Evolutionary conservation across 192 early-diverging fungal species (phyloP).

Genomic region (Linnemannia schmuckeri): DNA sequence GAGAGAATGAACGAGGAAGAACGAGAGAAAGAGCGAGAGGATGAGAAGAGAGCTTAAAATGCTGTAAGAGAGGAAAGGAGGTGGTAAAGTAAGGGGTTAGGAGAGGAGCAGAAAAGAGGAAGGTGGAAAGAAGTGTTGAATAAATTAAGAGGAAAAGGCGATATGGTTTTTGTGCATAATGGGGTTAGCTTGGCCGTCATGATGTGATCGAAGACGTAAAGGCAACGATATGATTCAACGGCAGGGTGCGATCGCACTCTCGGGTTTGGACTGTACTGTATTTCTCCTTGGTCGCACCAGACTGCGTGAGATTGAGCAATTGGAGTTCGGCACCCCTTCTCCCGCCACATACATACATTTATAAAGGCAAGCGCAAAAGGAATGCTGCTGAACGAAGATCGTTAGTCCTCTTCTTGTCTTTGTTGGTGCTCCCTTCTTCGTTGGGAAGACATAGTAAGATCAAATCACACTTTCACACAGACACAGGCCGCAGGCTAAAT

Average conservation of each 20-base stretch:
- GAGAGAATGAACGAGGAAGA: constrained; percentile 10
- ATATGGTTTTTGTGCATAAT: neutral
- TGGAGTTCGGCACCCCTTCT: neutral
- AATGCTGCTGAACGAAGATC: too few species aligned
- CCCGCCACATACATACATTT: too few species aligned
- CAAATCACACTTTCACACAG: too few species aligned
- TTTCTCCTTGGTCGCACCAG: neutral
- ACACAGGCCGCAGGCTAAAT: too few species aligned
- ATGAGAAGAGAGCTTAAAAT: neutral
- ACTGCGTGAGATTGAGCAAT: neutral
- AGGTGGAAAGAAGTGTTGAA: neutral
- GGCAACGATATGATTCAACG: neutral
- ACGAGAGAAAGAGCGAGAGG: neutral
- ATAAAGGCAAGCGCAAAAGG: too few species aligned
- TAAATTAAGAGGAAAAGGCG: neutral
- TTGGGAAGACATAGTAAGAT: too few species aligned
- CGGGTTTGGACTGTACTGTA: neutral
- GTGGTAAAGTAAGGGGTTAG: neutral
- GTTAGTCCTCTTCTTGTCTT: too few species aligned
- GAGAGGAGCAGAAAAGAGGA: neutral
- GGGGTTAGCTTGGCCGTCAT: neutral
- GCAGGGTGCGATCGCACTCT: neutral
- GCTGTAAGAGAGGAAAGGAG: neutral
- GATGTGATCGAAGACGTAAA: constrained; percentile 1
- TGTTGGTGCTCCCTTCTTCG: too few species aligned